Evolutionary conservation across 129 eudicot genomes (phyloP).

Genomic region (Saussurea involucrata): DNA sequence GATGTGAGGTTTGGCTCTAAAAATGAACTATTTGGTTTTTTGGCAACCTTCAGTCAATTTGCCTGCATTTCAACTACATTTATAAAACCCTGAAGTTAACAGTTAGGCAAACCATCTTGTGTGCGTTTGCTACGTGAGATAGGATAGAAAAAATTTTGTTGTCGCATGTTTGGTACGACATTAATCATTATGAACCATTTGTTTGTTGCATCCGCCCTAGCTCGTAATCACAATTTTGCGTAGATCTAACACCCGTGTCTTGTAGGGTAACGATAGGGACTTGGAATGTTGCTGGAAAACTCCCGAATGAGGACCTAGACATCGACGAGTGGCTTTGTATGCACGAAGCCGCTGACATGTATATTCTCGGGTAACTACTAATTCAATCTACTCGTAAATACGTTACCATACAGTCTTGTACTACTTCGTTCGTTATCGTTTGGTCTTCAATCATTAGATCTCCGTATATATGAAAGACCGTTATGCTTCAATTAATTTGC

Average conservation of each 20-base stretch:
- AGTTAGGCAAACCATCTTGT: background rate
- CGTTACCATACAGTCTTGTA: background rate
- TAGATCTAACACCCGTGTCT: background rate
- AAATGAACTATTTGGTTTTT: background rate
- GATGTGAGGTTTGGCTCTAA: slow-evolving; percentile 86
- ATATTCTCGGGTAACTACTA: slow-evolving; percentile 73
- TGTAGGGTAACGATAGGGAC: slow-evolving; percentile 85
- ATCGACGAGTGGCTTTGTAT: slow-evolving; percentile 89
- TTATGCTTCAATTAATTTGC: background rate
- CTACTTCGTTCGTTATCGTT: background rate
- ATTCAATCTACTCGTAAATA: background rate
- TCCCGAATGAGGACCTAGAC: slow-evolving; percentile 69
- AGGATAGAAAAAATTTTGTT: background rate
- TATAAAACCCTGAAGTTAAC: background rate
- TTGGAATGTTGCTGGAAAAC: slow-evolving; percentile 96
- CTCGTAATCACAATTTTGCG: background rate
- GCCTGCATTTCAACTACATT: background rate
- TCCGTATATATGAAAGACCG: background rate
- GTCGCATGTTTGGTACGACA: background rate
- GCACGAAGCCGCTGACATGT: slow-evolving; percentile 82
- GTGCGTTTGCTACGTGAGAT: background rate
- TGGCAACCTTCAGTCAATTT: background rate
- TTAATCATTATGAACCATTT: background rate
- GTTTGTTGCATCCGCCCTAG: background rate
- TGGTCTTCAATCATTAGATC: background rate